Base-by-base conservation (phyloP, 495 filamentous ascomycete species). In the Corynascus novoguineensis region DNA sequence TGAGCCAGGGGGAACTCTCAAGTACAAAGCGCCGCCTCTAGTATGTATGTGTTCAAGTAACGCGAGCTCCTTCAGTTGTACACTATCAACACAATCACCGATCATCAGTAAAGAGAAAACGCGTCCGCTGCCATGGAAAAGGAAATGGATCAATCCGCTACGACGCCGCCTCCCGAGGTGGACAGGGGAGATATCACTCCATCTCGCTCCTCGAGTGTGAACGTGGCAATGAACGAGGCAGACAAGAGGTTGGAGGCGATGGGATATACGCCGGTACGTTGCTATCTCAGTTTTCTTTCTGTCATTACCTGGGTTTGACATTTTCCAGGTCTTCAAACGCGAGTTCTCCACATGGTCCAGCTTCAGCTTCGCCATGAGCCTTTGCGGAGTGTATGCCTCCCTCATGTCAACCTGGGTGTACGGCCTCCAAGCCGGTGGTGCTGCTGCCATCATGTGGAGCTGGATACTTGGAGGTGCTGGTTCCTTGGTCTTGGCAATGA, bases 281-380 rank as follows among this genome's bases (percentile, higher is more conserved):
- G 17, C n/a, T 8, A 10, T 4, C 17, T 1, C 19, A 12, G 0
- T 10, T 38, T 27, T 38, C 22, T 3, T 3, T 0, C 12, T 22
- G 14, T n/a, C n/a, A 12, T 25, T 27, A 8, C 14, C 21, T 27
- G 8, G 4, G n/a, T 11, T 41, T 64, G 31, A 60, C 38, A 27
- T 19, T 42, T 0, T 4, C 14, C n/a, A 72, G 68, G 82, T 85
- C 27, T 84, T 84, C 72, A 83, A 83, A 68, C 72, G 82, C 51
- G 81, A 86, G 59, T 86, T 86, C 63, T 79, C 80, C 22, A 80
- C 76, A 49, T 75, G 83, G 46, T 81, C 82, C 3, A 78, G 75
- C 58, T 81, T 86, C 71, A 85, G 82, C 19, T 86, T 86, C 56
- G 82, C 83, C 31, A 76, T 86, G 68, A 79, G 75, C 61, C 82